Conservation (phyloP, 2,329 filamentous ascomycete species). For the Aureobasidium sp. region DNA sequence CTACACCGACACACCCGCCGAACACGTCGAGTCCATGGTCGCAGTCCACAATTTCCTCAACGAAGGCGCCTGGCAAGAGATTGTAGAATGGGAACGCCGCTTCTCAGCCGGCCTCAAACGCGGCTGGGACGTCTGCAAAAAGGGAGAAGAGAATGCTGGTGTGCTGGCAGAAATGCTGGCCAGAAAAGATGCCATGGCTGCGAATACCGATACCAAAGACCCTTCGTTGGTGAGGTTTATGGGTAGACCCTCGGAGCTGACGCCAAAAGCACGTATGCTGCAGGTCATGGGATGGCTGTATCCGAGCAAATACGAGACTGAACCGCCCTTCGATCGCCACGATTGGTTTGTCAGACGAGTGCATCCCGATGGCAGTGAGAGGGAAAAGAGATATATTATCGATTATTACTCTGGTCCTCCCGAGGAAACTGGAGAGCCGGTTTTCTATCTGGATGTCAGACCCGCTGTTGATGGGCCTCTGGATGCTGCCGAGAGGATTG, state of each 20-base stretch:
- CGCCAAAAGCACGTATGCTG: constrained; percentile 81
- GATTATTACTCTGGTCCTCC: constrained; percentile 87
- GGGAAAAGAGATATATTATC: constrained; percentile 88
- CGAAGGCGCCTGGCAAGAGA: constrained; percentile 94
- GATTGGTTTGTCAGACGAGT: constrained; percentile 89
- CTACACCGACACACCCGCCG: constrained; percentile 87
- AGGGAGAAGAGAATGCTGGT: constrained; percentile 30
- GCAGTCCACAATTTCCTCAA: constrained; percentile 97
- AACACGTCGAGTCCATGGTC: constrained; percentile 94
- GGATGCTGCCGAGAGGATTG: constrained; percentile 70
- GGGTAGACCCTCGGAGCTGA: constrained; percentile 80
- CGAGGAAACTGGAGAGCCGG: constrained; percentile 83
- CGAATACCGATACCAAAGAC: constrained; percentile 35
- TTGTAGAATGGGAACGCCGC: constrained; percentile 84
- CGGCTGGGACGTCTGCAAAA: constrained; percentile 28
- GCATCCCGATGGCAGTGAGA: constrained; percentile 55
- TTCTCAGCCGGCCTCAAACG: constrained; percentile 66
- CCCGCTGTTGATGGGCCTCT: constrained; percentile 78
- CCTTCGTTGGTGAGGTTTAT: constrained; percentile 82
- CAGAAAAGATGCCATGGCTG: constrained; percentile 18
- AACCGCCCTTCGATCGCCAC: constrained; percentile 90
- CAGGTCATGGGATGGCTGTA: constrained; percentile 73
- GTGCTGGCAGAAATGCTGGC: constrained; percentile 22
- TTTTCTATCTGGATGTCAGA: constrained; percentile 92
- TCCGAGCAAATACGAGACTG: constrained; percentile 68